Evolutionary conservation across 2,329 filamentous ascomycete genomes (phyloP), one percentile per base, ranked within the genome.

Genomic region (Pseudogymnoascus sp.): DNA sequence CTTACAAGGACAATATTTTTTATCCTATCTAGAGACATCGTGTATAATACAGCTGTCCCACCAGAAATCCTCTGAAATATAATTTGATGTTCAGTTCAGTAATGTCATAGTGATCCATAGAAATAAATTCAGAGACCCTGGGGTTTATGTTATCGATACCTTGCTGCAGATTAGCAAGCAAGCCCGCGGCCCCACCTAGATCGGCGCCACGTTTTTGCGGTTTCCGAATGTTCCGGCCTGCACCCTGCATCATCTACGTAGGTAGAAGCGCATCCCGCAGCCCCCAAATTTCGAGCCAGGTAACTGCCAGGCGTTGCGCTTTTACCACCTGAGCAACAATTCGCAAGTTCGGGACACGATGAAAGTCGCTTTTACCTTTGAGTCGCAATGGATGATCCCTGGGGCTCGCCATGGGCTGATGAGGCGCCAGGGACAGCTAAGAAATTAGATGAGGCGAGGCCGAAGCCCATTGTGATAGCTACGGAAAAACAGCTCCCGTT

Each of bases 1-100:
- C 77, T 33, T 75, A 90, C 88, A 67, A 94, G 81, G 65, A 91
- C 79, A 64, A 94, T 86, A 70, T 92, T 85, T 68, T 89, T 87
- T 68, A 92, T 81, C 66, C 86, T 85, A 59, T 81, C 73, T 26
- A 89, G 78, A 62, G 84, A 86, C 84, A 88, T 88, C 28, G 66
- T 74, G 60, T 58, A 18, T 48, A 56, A 28, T 7, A 18, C 10
- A 48, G 38, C 48, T 37, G 5, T 52, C 26, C 19, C 45, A 26
- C 23, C 55, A 39, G 21, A 23, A 35, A 28, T 30, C 6, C 26
- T 18, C n/a, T 18, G 23, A 28, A 28, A 52, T 52, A 52, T 52
- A 12, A 18, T 52, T 12, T 3, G 41, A 52, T 30, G 8, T 12
- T 30, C 23, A 30, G 8, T 12, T 30, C 23, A 30, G 41, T 52